Evolutionary conservation across 2,329 filamentous ascomycete genomes (phyloP), one percentile per base, ranked within the genome.

Genomic region (Phaeosphaeriaceae sp.): DNA sequence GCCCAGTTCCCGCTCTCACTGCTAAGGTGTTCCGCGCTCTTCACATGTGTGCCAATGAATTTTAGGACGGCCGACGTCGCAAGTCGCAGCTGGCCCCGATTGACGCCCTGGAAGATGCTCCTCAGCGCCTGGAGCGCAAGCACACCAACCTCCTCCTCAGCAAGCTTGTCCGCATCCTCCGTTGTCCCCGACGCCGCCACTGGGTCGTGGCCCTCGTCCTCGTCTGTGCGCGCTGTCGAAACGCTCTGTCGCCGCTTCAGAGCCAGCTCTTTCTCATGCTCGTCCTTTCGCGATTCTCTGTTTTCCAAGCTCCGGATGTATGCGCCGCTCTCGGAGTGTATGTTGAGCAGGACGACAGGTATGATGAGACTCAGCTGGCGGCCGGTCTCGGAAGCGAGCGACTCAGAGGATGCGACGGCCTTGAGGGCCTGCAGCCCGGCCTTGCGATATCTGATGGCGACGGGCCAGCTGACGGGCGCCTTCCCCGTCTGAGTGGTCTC

Each of bases 101-200:
- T 96, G 61, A 93, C 92, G 9, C 89, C 88, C 27, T 91, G 84
- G 69, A 96, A 97, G 48, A 97, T 91, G 68, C 90, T 89, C 78
- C 94, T 91, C 54, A 99, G 81, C 72, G 93, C 96, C 69, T 93
- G 89, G 67, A 97, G 83, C 4, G 95, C 94, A 61, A 96, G 82
- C 7, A 96, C 83, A 25, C 91, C 91, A 17, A 93, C 92, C 71
- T 96, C 91, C 79, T 97, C 89, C 77, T 98, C 93, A 1, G 92
- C 93, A 59, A 95, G 81, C 75, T 90, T 92, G 78, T 98, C 95
- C 24, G 92, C 92, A 72, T 97, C 94, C 22, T 89, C 89, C 0
- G 91, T 91, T 0, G 92, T 92, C 54, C 90, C 91, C 1, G 90
- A 87, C n/a, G 92, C 86, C 22, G 91, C 90, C 11, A 84, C 77